These are phyloP conservation scores for Selaginella moellendorffii DNA, from an alignment of 75 land plant genomes.

Conservation along the genomic window DNA sequence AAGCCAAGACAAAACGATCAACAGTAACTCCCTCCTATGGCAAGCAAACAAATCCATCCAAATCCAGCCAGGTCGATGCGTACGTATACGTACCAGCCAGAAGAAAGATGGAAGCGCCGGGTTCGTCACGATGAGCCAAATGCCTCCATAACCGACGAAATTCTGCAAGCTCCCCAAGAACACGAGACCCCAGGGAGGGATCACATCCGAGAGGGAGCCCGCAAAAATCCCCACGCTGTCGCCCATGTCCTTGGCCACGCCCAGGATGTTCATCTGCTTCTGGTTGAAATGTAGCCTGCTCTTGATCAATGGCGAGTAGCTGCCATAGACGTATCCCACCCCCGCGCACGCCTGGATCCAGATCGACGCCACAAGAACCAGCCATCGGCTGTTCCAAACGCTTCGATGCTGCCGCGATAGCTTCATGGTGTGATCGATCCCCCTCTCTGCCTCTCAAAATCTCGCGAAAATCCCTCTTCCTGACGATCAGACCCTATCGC, in stretches of 20 bases:
- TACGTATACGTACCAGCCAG: constrained; percentile 43
- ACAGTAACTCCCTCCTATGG: too few relatives aligned
- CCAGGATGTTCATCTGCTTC: constrained; percentile 56
- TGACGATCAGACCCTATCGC: too few relatives aligned
- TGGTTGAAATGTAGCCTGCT: constrained; percentile 61
- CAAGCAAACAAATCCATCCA: background rate
- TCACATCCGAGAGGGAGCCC: constrained; percentile 50
- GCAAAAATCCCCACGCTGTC: constrained; percentile 76
- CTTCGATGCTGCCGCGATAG: too few relatives aligned
- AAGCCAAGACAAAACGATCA: too few relatives aligned
- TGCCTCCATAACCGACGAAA: constrained; percentile 74
- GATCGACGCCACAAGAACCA: constrained; percentile 82
- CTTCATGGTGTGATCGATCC: too few relatives aligned
- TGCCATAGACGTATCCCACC: constrained; percentile 74
- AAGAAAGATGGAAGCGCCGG: constrained; percentile 40
- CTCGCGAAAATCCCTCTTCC: too few relatives aligned
- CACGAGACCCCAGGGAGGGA: constrained; percentile 72
- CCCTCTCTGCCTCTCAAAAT: too few relatives aligned
- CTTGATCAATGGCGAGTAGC: constrained; percentile 78
- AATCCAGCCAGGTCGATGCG: background rate
- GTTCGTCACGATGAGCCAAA: constrained; percentile 70
- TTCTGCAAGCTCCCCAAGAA: constrained; percentile 64
- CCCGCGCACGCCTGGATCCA: constrained; percentile 80
- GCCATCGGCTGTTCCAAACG: constrained; percentile 59
- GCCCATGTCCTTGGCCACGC: constrained; percentile 91